These are phyloP conservation scores for Rhodotorula sp. DNA, from an alignment of 1,284 basidiomycete species.

Conservation along the genomic window DNA sequence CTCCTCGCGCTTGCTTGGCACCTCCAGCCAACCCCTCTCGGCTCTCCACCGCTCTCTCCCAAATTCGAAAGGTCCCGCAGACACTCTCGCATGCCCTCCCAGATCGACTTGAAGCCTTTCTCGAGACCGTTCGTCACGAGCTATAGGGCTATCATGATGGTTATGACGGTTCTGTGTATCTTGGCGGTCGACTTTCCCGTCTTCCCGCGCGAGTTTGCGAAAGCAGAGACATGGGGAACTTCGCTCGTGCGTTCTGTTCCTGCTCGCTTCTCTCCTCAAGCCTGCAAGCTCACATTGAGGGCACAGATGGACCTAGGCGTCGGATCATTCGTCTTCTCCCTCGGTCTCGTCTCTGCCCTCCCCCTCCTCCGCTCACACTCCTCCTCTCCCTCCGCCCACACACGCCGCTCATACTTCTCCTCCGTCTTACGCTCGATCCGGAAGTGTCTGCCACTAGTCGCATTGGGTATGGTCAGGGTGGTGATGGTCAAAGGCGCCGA, in stretches of 20 bases:
- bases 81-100: not conserved
- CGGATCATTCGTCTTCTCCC: slow-evolving; percentile 92
- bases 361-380: slow-evolving; percentile 60
- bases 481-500: slow-evolving; percentile 87
- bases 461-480: slow-evolving; percentile 73
- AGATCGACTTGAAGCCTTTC: slow-evolving; percentile 16
- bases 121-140: slow-evolving; percentile 66
- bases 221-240: slow-evolving; percentile 92
- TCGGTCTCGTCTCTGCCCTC: slow-evolving; percentile 81
- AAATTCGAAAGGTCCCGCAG: slow-evolving; percentile 2
- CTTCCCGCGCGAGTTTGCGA: slow-evolving; percentile 83
- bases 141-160: slow-evolving; percentile 92
- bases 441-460: slow-evolving; percentile 63
- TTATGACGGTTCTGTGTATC: slow-evolving; percentile 86
- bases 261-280: not conserved
- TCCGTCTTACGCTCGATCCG: slow-evolving; percentile 42
- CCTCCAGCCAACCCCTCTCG: slow-evolving; percentile 11
- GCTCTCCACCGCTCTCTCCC: slow-evolving; percentile 22
- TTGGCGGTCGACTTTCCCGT: slow-evolving; percentile 93
- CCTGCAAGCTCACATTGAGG: not conserved
- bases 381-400: slow-evolving; percentile 52
- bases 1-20: slow-evolving; percentile 35
- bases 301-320: slow-evolving; percentile 94
- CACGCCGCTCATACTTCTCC: slow-evolving; percentile 46
- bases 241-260: slow-evolving; percentile 64